A percentile compares a stretch with the other conserved stretches of the same genome.
Conservation (phyloP, 805 yeast species). For the Saturnispora saitoi region DNA sequence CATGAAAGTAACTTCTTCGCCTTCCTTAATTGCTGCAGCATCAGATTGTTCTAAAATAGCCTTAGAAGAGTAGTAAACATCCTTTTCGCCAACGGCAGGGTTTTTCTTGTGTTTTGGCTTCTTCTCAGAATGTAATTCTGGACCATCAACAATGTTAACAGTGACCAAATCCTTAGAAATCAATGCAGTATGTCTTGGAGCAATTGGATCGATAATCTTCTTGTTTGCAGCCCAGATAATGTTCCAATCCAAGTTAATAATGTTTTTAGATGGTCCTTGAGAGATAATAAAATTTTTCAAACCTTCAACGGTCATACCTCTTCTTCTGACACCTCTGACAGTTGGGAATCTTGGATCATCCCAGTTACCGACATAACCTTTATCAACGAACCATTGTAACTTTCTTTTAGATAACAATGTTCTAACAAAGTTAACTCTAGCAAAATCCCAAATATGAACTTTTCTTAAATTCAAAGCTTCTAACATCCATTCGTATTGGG, state of each 20-base stretch:
- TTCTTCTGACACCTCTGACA: slow-evolving; percentile 97
- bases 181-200: slow-evolving; percentile 91
- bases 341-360: slow-evolving; percentile 99
- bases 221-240: slow-evolving; percentile 97
- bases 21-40: slow-evolving; percentile 55
- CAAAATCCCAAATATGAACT: slow-evolving; percentile 97
- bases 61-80: slow-evolving; percentile 55
- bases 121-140: slow-evolving; percentile 57
- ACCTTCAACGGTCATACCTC: slow-evolving; percentile 99
- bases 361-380: slow-evolving; percentile 83
- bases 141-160: slow-evolving; percentile 61
- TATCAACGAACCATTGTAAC: slow-evolving; percentile 98
- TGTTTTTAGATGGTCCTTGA: slow-evolving; percentile 97
- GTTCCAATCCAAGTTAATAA: slow-evolving; percentile 95
- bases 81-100: slow-evolving; percentile 79
- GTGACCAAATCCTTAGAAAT: slow-evolving; percentile 56
- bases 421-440: slow-evolving; percentile 93
- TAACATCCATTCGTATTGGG: slow-evolving; percentile 96
- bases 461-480: slow-evolving; percentile 73
- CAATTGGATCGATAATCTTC: slow-evolving; percentile 92
- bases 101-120: slow-evolving; percentile 94
- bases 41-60: slow-evolving; percentile 82
- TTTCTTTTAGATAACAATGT: slow-evolving; percentile 94
- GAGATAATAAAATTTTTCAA: slow-evolving; percentile 85
- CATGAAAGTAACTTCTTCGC: slow-evolving; percentile 95